Evolutionary conservation across 2,329 filamentous ascomycete genomes (phyloP), one percentile per base, ranked within the genome.

Genomic region (Ceratocystis huliohia): DNA sequence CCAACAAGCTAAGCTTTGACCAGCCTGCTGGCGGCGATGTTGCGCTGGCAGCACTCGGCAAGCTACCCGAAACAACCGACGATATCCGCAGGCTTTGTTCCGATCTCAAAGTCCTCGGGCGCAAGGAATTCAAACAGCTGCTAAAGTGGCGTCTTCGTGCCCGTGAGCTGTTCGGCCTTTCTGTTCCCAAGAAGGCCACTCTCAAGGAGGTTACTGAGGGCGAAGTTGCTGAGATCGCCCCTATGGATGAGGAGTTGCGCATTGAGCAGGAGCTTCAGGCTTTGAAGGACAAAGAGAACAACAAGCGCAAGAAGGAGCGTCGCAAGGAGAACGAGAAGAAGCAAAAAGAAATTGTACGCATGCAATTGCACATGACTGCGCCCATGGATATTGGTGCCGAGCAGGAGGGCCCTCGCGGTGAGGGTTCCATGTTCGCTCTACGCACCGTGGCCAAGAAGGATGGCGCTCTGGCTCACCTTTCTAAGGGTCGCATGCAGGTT

Each of bases 301-400:
- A 87, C 25, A 86, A 86, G 71, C 93, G 86, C 76, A 95, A 91
- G 78, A 88, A 91, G 71, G 89, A 96, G 72, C 85, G 88, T 70
- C 83, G 92, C 70, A 89, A 83, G 71, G 91, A 96, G 68, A 99
- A 99, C 70, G 94, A 99, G 75, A 86, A 86, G 75, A 97, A 96
- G 76, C 89, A 94, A 71, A 94, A 89, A 71, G 94, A 97, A 70
- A 91, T 97, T 68, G 82, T 96, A n/a, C 86, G 94, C 44, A 88
- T 99, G 88, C 94, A 99, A 76, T 85, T 99, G 79, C 88, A 96
- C 77, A 99, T 99, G 94, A 88, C 87, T 1, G 89, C 91, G 0
- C 94, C 94, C 6, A 94, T 91, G 81, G 94, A 99, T 70, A 96
- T 99, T 69, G 94, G 94, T 72, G 84, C 96, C 78, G 94, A 96